Base-by-base conservation (phyloP, 176 grass and related monocot genomes). In the Aegilops umbellulata region DNA sequence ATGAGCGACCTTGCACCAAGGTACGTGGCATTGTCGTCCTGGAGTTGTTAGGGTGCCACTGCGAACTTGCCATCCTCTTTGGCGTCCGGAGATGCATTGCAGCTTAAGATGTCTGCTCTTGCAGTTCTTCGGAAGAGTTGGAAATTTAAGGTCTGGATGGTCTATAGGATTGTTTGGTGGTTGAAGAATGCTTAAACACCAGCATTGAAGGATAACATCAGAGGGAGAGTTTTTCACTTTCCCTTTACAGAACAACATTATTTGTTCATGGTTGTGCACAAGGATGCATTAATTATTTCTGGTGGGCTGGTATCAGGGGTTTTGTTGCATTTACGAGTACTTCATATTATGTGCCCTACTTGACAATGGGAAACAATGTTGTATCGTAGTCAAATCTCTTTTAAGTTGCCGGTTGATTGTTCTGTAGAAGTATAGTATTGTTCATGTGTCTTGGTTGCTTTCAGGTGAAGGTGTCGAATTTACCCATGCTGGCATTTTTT, bases 121-220 rank as follows among this genome's bases (percentile, higher is more conserved):
- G 49, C 69, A 31, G 5, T 88, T 79, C 38, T 70, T 81, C 62
- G 35, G 27, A 39, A 60, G 68, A 30, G 81, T 49, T 91, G 85
- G 61, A 69, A 63, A 32, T 51, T 14, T 44, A 67, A 84, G 81
- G 47, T 47, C 38, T 80, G 26, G 13, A 29, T 34, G 32, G 29
- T 66, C 79, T 17, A 27, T 60, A 36, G 47, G 80, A 51, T 70
- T 6, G n/a, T 39, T 47, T 1, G 66, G 30, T 79, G 58, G 46
- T 79, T 41, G 32, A 80, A 80, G 44, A 47, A 19, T 27, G 29
- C 46, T 75, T 74, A 22, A 51, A 51, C 47, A 76, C n/a, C 49
- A 80, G 3, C 68, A 53, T 76, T 27, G 23, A 62, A 80, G 22
- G 34, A 27, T 80, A 46, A 78, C 39, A 49, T 17, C 75, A 84